Evolutionary conservation across 2,329 filamentous ascomycete species (phyloP).

Genomic region (Diplodia sapinea): DNA sequence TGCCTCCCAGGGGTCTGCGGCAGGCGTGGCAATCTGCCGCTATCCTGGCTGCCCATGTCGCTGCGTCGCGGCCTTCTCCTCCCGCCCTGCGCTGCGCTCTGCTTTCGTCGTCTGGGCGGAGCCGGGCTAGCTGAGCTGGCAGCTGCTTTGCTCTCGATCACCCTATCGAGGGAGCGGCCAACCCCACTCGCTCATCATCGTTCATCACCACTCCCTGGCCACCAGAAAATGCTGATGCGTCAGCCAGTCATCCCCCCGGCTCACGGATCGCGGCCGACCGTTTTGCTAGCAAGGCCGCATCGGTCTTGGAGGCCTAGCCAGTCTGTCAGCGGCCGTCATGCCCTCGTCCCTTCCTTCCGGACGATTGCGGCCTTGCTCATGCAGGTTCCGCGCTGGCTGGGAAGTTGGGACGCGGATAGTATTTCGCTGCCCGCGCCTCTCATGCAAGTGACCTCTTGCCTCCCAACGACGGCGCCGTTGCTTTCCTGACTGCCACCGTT

Average conservation of each 20-base stretch:
- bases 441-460: conserved; percentile 18
- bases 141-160: conserved; percentile 1
- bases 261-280: conserved; percentile 25
- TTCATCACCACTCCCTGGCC: background rate
- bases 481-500: conserved; percentile 3
- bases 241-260: conserved; percentile 16
- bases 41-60: conserved; percentile 2
- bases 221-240: conserved; percentile 1
- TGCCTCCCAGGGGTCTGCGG: conserved; percentile 8
- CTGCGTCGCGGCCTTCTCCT: background rate
- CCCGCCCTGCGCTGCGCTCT: conserved; percentile 4
- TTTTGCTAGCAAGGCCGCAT: conserved; percentile 16
- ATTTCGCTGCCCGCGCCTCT: conserved; percentile 18
- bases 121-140: conserved; percentile 23
- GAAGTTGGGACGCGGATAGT: background rate
- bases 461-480: conserved; percentile 17
- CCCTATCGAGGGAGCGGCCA: conserved; percentile 11
- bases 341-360: conserved; percentile 15
- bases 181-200: conserved; percentile 7
- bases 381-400: background rate
- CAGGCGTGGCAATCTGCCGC: conserved; percentile 24
- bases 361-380: conserved; percentile 11
- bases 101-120: conserved; percentile 3
- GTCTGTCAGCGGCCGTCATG: background rate
- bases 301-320: background rate